phyloP scores from a whole-genome alignment of 2,329 filamentous ascomycete genomes.

The Penicillium italicum region DNA sequence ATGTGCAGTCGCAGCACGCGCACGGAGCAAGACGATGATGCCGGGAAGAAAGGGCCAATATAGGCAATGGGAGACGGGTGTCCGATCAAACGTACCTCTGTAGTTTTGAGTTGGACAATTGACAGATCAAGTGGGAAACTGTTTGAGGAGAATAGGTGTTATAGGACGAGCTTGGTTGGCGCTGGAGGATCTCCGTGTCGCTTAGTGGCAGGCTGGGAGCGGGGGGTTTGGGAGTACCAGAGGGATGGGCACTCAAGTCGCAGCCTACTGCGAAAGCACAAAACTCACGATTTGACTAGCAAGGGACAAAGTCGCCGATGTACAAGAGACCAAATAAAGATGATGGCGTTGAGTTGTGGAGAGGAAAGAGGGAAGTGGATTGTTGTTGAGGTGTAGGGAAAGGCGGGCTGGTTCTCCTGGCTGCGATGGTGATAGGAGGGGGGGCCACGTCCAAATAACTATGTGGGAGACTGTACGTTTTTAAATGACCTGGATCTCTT shows the following conservation, averaged over 20 bases:
- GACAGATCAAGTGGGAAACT: slow-evolving; percentile 7
- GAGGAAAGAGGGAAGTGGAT: slow-evolving; percentile 13
- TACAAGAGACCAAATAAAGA: slow-evolving; percentile 2
- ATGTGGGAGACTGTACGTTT: neutral
- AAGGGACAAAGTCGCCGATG: neutral
- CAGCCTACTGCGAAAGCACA: slow-evolving; percentile 9
- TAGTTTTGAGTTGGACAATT: slow-evolving; percentile 17
- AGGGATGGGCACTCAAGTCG: slow-evolving; percentile 14
- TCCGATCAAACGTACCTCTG: slow-evolving; percentile 16
- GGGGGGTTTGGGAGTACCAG: slow-evolving; percentile 31
- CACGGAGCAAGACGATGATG: slow-evolving; percentile 20
- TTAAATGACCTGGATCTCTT: neutral
- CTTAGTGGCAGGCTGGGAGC: slow-evolving; percentile 39
- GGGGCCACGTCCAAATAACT: neutral
- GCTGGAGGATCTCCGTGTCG: slow-evolving; percentile 39
- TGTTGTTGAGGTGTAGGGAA: slow-evolving; percentile 25
- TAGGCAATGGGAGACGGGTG: slow-evolving; percentile 1
- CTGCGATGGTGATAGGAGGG: slow-evolving; percentile 25
- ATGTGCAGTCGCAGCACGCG: slow-evolving; percentile 22
- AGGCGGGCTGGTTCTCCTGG: slow-evolving; percentile 27
- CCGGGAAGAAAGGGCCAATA: slow-evolving; percentile 7
- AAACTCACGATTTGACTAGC: neutral
- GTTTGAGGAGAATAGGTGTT: slow-evolving; percentile 11
- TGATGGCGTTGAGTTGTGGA: slow-evolving; percentile 9
- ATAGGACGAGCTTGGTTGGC: slow-evolving; percentile 21